phyloP scores from a whole-genome alignment of 805 yeast genomes.

The Candida coquimbonensis region DNA sequence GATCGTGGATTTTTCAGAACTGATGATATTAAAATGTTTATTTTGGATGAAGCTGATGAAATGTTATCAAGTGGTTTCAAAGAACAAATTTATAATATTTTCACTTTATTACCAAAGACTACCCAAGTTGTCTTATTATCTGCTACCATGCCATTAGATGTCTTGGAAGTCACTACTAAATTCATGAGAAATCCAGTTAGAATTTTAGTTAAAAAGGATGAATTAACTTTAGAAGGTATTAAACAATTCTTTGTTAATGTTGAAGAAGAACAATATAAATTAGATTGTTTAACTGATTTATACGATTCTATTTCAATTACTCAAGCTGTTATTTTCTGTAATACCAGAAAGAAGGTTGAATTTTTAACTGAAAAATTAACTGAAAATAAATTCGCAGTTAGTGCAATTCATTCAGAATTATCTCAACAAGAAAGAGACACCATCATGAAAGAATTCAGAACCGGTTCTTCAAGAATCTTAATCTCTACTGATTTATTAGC shows the following conservation, averaged over 20 bases:
- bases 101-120: conserved; percentile 76
- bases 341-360: conserved; percentile 92
- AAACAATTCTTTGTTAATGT: conserved; percentile 88
- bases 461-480: conserved; percentile 87
- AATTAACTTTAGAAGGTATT: conserved; percentile 91
- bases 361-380: conserved; percentile 70
- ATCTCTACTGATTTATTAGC: conserved; percentile 95
- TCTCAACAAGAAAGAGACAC: conserved; percentile 89
- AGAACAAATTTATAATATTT: conserved; percentile 92
- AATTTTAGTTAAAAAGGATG: conserved; percentile 92
- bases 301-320: conserved; percentile 94
- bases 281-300: conserved; percentile 88
- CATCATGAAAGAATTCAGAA: conserved; percentile 93
- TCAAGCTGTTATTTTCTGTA: conserved; percentile 97
- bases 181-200: conserved; percentile 94
- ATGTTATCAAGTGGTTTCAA: conserved; percentile 89
- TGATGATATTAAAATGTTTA: conserved; percentile 83
- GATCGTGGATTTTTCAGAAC: conserved; percentile 81
- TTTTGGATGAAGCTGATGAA: conserved; percentile 98
- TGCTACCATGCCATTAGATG: conserved; percentile 93
- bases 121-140: conserved; percentile 93
- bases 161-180: conserved; percentile 81
- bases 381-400: conserved; percentile 81
- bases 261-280: conserved; percentile 90
- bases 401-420: conserved; percentile 95